Percentiles rank a stretch among this genome's conserved stretches.
Conservation (phyloP, 176 grass and related monocot genomes). For the Triticum monococcum region DNA sequence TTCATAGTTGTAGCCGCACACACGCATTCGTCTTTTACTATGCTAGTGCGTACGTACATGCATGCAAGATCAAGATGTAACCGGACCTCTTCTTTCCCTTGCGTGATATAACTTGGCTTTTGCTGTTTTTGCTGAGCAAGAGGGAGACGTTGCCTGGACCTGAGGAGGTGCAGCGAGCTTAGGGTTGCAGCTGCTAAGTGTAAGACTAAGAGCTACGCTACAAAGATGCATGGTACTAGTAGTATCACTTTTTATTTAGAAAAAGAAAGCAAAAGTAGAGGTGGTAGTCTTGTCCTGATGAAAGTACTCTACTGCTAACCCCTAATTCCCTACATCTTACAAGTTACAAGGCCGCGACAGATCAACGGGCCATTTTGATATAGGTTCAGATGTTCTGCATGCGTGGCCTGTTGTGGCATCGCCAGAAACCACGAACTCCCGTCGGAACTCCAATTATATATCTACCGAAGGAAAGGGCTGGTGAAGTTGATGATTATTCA, state of each 20-base stretch:
- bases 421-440: slow-evolving; percentile 12
- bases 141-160: too few species aligned
- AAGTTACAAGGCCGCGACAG: not conserved
- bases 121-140: not conserved
- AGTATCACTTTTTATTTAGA: not conserved
- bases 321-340: slow-evolving; percentile 2
- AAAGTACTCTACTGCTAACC: too few species aligned
- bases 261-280: not conserved
- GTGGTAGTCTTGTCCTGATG: not conserved
- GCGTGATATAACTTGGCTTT: not conserved
- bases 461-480: not conserved
- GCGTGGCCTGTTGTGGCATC: slow-evolving; percentile 27
- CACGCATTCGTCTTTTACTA: not conserved
- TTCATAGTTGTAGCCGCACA: not conserved
- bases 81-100: not conserved
- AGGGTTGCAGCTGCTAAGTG: not conserved
- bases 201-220: not conserved
- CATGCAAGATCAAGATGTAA: not conserved
- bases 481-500: not conserved
- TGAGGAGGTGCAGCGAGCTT: too few species aligned
- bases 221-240: too few species aligned
- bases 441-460: not conserved
- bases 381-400: not conserved
- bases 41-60: not conserved
- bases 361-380: not conserved